Evolutionary conservation across 305 asterid genomes (phyloP), one percentile per base, ranked within the genome.

Genomic region (Plantago rigida): DNA sequence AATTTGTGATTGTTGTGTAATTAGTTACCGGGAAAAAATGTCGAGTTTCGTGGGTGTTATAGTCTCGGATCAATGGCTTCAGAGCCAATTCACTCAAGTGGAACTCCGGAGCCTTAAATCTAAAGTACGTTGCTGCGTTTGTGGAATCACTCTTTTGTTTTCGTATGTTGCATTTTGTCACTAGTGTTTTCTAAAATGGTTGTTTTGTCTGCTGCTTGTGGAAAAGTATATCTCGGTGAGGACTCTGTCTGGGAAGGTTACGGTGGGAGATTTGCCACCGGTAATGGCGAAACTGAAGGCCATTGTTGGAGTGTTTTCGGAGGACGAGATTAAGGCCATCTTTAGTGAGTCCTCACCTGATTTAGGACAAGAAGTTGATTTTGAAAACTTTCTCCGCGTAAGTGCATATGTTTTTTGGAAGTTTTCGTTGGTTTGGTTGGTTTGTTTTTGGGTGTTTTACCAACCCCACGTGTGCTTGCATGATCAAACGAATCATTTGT

Each of bases 61-160:
- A 41, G 94, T 91, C 69, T 84, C 97, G 59, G 97, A 91, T 80
- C 81, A 75, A 54, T 71, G 83, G 91, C 97, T 90, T 77, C 96
- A 87, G 66, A 81, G 83, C 75, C 97, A 90, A 74, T 90, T 90
- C 70, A 87, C 97, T 62, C 97, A 90, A 82, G 94, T 87, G 54
- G 95, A 90, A 81, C 89, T 91, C 14, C 85, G 92, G 17, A 63
- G 79, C 72, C 94, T 87, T 50, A 68, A 91, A 74, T 67, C 97
- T 3, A 81, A 76, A 64, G 96, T 86, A 71, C 14, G 71, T 48
- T 0, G 24, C 11, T 39, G 31, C 28, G 24, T 17, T 53, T 4
- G 28, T 9, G 2, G 1, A 47, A 46, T n/a, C 31, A 5, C 19
- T 17, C 19, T 17, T 17, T 17, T 31, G 10, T 34, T 3, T 14